Evolutionary conservation across 2,329 filamentous ascomycete genomes (phyloP), one percentile per base, ranked within the genome.

Genomic region (Zymoseptoria ardabiliae): DNA sequence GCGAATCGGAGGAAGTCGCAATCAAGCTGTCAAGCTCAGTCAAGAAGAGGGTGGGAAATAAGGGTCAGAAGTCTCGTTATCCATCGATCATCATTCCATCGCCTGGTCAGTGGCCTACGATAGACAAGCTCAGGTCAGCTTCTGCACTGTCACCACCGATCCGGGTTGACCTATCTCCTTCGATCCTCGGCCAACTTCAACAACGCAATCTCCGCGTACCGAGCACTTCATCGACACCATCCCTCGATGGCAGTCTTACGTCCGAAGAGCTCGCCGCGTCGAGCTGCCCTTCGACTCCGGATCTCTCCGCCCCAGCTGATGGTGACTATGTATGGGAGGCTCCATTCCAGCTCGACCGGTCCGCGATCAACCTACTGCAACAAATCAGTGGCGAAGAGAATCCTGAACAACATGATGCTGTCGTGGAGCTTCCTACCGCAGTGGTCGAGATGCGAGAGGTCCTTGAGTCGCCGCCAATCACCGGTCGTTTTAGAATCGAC

Each of bases 241-340:
- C 93, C 4, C 80, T 96, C 3, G 92, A 96, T 75, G 92, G 91
- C 21, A 96, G 91, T 74, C 77, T 94, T 68, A 88, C 86, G 8
- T 96, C 92, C 2, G 92, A 97, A 70, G 91, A 96, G 72, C 82
- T 95, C 73, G 90, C 91, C 1, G 83, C 82, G 56, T 82, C 91
- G 72, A 96, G 91, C 69, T 90, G 90, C 54, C 91, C 93, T 4
- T 85, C 89, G 10, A 97, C 92, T 0, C 92, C 92, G 13, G 82
- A 93, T 61, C 81, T 90, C 64, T 84, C 76, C 58, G 66, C 60
- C 65, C 69, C 84, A 28, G 77, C 78, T 9, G 78, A 80, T 41
- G 76, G 80, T 19, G 82, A 84, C 53, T 78, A 82, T 60, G 82
- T 84, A 58, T 96, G 91, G 90, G 79, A 77, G 50, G 67, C 77